phyloP scores from a whole-genome alignment of 768 basidiomycete genomes.

The Tylopilus sp. region DNA sequence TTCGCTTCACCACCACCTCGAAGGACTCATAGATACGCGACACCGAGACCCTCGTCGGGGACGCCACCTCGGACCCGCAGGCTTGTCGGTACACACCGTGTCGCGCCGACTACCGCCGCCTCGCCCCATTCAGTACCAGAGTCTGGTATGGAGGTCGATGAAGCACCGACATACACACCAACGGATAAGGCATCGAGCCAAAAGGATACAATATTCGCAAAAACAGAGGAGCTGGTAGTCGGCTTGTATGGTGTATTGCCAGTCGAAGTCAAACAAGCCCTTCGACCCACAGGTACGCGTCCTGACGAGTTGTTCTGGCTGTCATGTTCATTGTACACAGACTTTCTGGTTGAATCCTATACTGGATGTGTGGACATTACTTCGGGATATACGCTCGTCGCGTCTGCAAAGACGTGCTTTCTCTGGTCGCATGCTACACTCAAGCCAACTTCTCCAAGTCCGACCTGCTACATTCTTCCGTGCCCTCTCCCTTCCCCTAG shows the following conservation, averaged over 20 bases:
- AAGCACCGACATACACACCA: constrained; percentile 37
- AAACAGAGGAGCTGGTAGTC: constrained; percentile 67
- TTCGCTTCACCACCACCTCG: constrained; percentile 61
- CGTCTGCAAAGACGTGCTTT: constrained; percentile 71
- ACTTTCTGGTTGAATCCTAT: constrained; percentile 65
- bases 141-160: constrained; percentile 70
- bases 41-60: constrained; percentile 22
- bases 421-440: constrained; percentile 81
- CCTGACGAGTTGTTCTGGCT: not conserved
- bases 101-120: constrained; percentile 13
- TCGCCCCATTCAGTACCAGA: constrained; percentile 36
- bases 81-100: constrained; percentile 25
- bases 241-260: constrained; percentile 69
- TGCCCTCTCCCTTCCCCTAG: too few relatives aligned
- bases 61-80: constrained; percentile 27
- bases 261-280: constrained; percentile 67
- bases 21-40: constrained; percentile 38
- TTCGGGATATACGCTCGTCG: constrained; percentile 73
- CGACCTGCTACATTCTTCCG: too few relatives aligned
- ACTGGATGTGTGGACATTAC: constrained; percentile 66
- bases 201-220: constrained; percentile 53
- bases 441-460: constrained; percentile 50
- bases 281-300: constrained; percentile 58
- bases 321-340: constrained; percentile 35
- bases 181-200: constrained; percentile 34